Evolutionary conservation across 805 yeast genomes (phyloP).

Genomic region (Maudiozyma turicensis): DNA sequence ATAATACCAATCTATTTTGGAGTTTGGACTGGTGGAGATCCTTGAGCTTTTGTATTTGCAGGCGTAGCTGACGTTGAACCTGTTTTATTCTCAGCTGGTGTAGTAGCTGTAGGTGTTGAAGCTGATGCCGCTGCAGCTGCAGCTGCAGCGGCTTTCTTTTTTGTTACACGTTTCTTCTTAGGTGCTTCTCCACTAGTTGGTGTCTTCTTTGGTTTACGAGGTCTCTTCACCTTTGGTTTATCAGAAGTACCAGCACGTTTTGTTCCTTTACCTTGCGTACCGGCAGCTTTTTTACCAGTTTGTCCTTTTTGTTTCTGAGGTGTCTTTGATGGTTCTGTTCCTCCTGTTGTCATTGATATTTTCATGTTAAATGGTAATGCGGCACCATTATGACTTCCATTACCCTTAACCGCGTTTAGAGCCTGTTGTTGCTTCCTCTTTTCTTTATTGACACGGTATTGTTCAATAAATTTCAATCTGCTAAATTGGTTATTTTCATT

Average conservation of each 20-base stretch:
- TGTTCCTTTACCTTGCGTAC: neutral
- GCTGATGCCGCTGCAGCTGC: conserved; percentile 3
- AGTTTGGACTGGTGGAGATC: neutral
- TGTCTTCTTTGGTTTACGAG: conserved; percentile 23
- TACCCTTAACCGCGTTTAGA: conserved; percentile 15
- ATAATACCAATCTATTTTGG: neutral
- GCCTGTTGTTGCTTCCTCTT: conserved; percentile 36
- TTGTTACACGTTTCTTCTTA: conserved; percentile 18
- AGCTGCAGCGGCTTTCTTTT: conserved; percentile 14
- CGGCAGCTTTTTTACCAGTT: conserved; percentile 15
- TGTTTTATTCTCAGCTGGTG: neutral
- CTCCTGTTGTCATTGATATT: conserved; percentile 26
- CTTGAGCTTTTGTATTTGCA: neutral
- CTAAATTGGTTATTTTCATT: conserved; percentile 55
- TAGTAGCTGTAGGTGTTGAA: conserved; percentile 3
- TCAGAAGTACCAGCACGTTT: conserved; percentile 7
- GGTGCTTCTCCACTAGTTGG: conserved; percentile 13
- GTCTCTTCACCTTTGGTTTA: conserved; percentile 24
- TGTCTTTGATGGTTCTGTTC: conserved; percentile 24
- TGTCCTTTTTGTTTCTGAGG: conserved; percentile 25
- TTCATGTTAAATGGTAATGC: conserved; percentile 22
- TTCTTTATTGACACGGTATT: conserved; percentile 61
- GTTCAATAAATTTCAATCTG: conserved; percentile 82
- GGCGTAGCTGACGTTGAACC: neutral
- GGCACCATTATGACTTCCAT: conserved; percentile 8